Evolutionary conservation across 768 basidiomycete species (phyloP), one percentile per base, ranked within the genome.

Genomic region (Tephrocybe sp.): DNA sequence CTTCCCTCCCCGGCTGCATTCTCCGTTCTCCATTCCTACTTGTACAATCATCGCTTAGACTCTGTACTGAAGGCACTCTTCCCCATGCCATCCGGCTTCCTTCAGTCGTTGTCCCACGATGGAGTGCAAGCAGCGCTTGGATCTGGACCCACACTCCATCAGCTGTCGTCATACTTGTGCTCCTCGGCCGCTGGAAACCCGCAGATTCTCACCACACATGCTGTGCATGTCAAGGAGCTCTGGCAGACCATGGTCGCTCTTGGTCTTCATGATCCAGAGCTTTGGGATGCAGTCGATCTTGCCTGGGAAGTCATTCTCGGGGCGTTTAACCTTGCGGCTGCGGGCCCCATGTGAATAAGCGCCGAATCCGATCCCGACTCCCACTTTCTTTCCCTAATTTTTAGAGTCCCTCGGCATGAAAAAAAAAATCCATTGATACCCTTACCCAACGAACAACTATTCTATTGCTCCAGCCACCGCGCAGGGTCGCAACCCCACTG

Each of bases 201-300:
- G 23, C 69, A 70, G 45, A 69, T 64, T 2, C 73, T 80, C 18
- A 78, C 71, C 56, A 71, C 69, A 23, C 80, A 82, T 49, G 79
- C 88, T n/a, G 75, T 82, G 27, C 78, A 79, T 55, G 80, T 90
- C 42, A 86, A 85, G 57, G 89, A 86, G 53, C 69, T 91, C 18
- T 93, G 89, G 89, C 81, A 83, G 56, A 87, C 90, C 61, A 80
- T 83, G 60, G 83, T 82, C 43, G 78, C 82, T 10, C 80, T 92
- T 31, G 90, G 90, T 18, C 62, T 92, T 6, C 76, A 77, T 55
- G 86, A 90, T 57, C 74, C 78, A 30, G 81, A 83, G 47, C 70
- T 92, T 30, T 93, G 90, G 91, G 80, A 82, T 46, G 80, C 80
- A 25, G 69, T 93, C 56, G 84, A 90, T 57, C 77, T 85, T 55